A percentile compares a stretch with the other conserved stretches of the same genome.
Evolutionary conservation across 306 rosid genomes (phyloP).

Genomic region (Astragalus glycyphyllos): DNA sequence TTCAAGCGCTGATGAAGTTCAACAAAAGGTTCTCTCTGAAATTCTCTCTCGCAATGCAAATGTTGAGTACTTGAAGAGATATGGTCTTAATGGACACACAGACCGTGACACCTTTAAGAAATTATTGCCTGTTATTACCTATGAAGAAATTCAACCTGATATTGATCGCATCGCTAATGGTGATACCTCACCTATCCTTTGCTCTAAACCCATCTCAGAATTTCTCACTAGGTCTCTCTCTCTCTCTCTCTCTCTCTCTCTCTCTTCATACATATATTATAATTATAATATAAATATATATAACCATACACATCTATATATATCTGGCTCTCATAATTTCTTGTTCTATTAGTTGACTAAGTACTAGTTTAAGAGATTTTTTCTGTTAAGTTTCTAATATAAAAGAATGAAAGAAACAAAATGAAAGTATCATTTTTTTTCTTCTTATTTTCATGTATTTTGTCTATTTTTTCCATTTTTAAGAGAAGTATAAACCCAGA

Average conservation of each 20-base stretch:
- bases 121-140: constrained; percentile 74
- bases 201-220: constrained; percentile 87
- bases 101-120: constrained; percentile 84
- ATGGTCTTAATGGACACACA: constrained; percentile 72
- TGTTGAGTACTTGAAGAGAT: constrained; percentile 75
- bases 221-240: constrained; percentile 77
- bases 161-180: constrained; percentile 95
- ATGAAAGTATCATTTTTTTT: no score
- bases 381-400: no score
- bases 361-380: no score
- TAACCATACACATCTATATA: no score
- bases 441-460: no score
- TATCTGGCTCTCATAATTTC: no score
- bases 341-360: no score
- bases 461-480: no score
- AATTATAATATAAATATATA: neutral
- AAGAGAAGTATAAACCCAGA: no score
- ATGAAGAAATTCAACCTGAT: constrained; percentile 83
- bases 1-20: constrained; percentile 65
- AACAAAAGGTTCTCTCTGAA: constrained; percentile 68
- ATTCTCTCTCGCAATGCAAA: constrained; percentile 79
- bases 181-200: constrained; percentile 82
- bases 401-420: no score
- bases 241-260: no score
- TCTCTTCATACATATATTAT: neutral